Evolutionary conservation across 1,284 basidiomycete species (phyloP).

Genomic region (Austroboletus rostrupii): DNA sequence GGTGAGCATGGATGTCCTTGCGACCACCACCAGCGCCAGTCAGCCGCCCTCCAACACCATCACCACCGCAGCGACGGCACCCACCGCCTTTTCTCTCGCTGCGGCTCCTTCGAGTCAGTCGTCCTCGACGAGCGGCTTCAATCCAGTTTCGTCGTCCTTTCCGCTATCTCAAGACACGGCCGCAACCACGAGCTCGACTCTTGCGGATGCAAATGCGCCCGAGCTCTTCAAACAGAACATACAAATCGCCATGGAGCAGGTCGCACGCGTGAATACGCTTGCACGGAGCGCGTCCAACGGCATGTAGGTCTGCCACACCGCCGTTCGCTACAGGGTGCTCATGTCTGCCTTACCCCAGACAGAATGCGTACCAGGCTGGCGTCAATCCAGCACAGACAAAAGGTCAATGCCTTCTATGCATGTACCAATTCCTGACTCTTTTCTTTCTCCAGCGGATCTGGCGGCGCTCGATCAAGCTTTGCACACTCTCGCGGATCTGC

Average conservation of each 20-base stretch:
- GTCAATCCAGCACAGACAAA: conserved; percentile 40
- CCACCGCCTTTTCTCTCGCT: too few relatives aligned
- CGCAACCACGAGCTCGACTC: conserved; percentile 7
- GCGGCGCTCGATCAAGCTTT: conserved; percentile 34
- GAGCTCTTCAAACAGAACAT: conserved; percentile 45
- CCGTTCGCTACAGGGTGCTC: background rate
- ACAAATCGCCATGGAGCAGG: conserved; percentile 36
- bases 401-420: conserved; percentile 26
- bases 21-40: too few relatives aligned
- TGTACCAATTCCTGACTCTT: too few relatives aligned
- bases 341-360: conserved; percentile 24
- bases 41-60: too few relatives aligned
- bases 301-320: conserved; percentile 34
- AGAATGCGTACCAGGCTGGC: conserved; percentile 41
- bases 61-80: too few relatives aligned
- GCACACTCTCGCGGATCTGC: conserved; percentile 34
- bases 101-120: too few relatives aligned
- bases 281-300: conserved; percentile 36
- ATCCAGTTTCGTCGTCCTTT: conserved; percentile 12
- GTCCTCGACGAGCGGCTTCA: background rate
- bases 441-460: conserved; percentile 33
- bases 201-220: conserved; percentile 41
- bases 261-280: conserved; percentile 36
- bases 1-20: too few relatives aligned
- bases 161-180: conserved; percentile 28